phyloP scores from a whole-genome alignment of 768 basidiomycete species.

The Boletus rubroflammeus region DNA sequence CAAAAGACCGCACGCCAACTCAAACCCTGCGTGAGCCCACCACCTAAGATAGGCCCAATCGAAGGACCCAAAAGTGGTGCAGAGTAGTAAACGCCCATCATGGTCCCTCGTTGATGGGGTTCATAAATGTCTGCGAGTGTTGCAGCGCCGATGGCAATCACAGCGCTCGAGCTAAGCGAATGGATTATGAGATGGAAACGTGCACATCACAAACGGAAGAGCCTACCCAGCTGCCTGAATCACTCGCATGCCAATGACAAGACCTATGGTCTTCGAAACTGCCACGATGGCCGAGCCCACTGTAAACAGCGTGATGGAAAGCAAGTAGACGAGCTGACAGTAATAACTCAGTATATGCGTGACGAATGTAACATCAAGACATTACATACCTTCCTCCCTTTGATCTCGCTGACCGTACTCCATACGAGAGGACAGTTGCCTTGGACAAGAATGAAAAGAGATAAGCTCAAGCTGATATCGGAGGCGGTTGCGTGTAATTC shows the following conservation, averaged over 20 bases:
- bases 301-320: slow-evolving; percentile 50
- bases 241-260: slow-evolving; percentile 64
- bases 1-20: slow-evolving; percentile 85
- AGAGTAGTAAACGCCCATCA: slow-evolving; percentile 80
- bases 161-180: slow-evolving; percentile 53
- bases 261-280: slow-evolving; percentile 48
- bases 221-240: slow-evolving; percentile 62
- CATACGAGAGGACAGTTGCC: slow-evolving; percentile 45
- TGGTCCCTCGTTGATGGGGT: slow-evolving; percentile 66
- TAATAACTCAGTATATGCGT: neutral
- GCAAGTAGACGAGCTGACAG: slow-evolving; percentile 50
- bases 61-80: slow-evolving; percentile 75
- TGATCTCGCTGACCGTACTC: slow-evolving; percentile 45
- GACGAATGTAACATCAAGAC: neutral
- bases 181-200: neutral
- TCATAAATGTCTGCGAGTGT: slow-evolving; percentile 81
- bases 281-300: slow-evolving; percentile 59
- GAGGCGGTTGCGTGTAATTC: slow-evolving; percentile 58
- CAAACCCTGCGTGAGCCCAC: slow-evolving; percentile 61
- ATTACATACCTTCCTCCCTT: slow-evolving; percentile 60
- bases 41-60: slow-evolving; percentile 68
- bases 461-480: slow-evolving; percentile 65
- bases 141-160: slow-evolving; percentile 65
- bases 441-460: slow-evolving; percentile 70
- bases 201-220: neutral